phyloP scores from a whole-genome alignment of 768 basidiomycete genomes.

The Hypholoma sublateritium region DNA sequence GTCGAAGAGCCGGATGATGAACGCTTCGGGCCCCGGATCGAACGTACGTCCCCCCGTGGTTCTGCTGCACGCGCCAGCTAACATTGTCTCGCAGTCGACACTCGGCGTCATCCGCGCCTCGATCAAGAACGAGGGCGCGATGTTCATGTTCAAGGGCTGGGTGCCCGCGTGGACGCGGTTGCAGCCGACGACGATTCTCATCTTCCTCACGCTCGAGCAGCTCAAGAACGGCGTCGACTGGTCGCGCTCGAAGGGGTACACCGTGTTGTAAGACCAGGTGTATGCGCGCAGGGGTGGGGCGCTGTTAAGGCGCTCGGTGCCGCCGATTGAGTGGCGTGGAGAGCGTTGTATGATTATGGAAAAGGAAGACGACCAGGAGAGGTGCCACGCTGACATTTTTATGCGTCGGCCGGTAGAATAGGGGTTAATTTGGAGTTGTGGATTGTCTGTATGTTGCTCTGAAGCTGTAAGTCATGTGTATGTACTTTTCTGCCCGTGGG shows the following conservation, averaged over 20 bases:
- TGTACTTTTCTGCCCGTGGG: too few relatives aligned
- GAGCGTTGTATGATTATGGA: background rate
- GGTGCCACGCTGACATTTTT: too few relatives aligned
- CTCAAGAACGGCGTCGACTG: constrained; percentile 72
- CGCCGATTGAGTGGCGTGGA: background rate
- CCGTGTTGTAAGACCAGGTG: constrained; percentile 16
- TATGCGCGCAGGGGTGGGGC: too few relatives aligned
- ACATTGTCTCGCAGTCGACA: constrained; percentile 52
- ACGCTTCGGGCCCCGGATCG: constrained; percentile 80
- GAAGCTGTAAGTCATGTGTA: too few relatives aligned
- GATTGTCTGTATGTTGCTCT: too few relatives aligned
- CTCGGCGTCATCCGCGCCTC: constrained; percentile 67
- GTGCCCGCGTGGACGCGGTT: constrained; percentile 83
- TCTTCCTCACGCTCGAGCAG: constrained; percentile 84
- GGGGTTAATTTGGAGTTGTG: too few relatives aligned
- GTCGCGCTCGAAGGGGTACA: constrained; percentile 42
- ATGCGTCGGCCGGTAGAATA: too few relatives aligned
- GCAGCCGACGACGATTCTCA: constrained; percentile 86
- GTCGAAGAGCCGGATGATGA: constrained; percentile 79
- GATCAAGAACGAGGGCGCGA: constrained; percentile 71
- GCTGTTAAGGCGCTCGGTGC: background rate
- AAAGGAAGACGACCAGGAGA: too few relatives aligned
- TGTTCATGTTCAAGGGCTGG: constrained; percentile 96
- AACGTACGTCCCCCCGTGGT: constrained; percentile 43
- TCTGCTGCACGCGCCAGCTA: background rate